phyloP scores from a whole-genome alignment of 331 rosid genomes.

The Pyrus hybrid region DNA sequence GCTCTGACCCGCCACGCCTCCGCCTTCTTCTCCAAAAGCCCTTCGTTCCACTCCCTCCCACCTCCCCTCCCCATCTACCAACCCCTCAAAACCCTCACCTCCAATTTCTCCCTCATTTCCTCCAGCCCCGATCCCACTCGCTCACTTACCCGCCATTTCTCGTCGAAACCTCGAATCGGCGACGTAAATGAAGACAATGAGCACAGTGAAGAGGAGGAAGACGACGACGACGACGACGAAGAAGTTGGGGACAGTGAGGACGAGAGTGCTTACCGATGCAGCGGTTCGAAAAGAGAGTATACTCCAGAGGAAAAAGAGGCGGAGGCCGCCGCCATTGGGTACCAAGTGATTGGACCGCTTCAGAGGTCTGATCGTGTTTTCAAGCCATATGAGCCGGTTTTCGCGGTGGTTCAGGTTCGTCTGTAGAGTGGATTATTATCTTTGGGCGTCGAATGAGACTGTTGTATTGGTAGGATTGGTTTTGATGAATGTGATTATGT shows the following conservation, averaged over 20 bases:
- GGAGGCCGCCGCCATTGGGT: conserved; percentile 73
- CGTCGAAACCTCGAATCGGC: conserved; percentile 29
- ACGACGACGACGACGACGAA: conserved; percentile 14
- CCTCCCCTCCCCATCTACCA: conserved; percentile 11
- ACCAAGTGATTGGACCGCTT: conserved; percentile 63
- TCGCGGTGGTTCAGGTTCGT: conserved; percentile 76
- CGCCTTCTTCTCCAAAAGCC: conserved; percentile 26
- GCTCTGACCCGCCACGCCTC: conserved; percentile 45
- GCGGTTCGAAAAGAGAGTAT: conserved; percentile 35
- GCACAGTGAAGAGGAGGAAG: conserved; percentile 11
- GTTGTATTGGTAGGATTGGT: not conserved
- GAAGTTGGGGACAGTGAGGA: conserved; percentile 35
- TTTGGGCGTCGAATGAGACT: not conserved
- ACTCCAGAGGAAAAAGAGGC: conserved; percentile 63
- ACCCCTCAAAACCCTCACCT: conserved; percentile 10
- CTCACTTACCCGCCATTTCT: conserved; percentile 35
- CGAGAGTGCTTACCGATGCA: conserved; percentile 15
- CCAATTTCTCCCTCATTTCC: conserved; percentile 16
- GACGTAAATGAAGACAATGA: conserved; percentile 12
- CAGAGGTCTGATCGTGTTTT: conserved; percentile 41
- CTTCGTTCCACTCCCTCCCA: conserved; percentile 24
- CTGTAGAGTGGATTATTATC: not conserved
- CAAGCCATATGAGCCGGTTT: conserved; percentile 66
- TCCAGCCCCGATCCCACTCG: conserved; percentile 12
- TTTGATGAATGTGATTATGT: not conserved